Evolutionary conservation across 306 rosid species (phyloP).

Genomic region (Dicorynia guianensis): DNA sequence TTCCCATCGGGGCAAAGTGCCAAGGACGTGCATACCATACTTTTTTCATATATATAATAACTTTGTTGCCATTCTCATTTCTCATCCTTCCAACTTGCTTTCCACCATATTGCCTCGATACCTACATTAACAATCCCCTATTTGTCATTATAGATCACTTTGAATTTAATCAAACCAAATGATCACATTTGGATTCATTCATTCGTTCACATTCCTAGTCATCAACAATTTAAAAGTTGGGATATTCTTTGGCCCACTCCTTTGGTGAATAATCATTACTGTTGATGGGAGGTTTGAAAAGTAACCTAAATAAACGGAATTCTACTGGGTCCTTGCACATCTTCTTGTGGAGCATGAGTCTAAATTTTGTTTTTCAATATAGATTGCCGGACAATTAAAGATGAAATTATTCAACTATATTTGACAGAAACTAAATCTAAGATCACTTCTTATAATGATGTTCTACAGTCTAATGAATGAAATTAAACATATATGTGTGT

Average conservation of each 20-base stretch:
- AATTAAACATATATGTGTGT: no score
- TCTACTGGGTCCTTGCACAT: no score
- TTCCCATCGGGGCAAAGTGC: conserved; percentile 19
- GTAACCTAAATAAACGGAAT: conserved; percentile 28
- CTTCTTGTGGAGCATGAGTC: no score
- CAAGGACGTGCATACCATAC: conserved; percentile 25
- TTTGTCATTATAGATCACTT: conserved; percentile 44
- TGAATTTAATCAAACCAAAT: conserved; percentile 45
- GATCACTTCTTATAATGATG: no score
- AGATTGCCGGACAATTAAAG: no score
- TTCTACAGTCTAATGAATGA: no score
- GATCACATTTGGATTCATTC: conserved; percentile 44
- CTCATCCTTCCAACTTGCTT: not conserved
- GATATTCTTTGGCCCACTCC: not conserved
- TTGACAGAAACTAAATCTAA: no score
- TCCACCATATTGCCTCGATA: conserved; percentile 43
- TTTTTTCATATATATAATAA: conserved; percentile 17
- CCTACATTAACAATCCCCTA: conserved; percentile 15
- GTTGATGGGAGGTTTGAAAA: conserved; percentile 40
- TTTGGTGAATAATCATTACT: conserved; percentile 39
- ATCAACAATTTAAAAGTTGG: conserved; percentile 40
- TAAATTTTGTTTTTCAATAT: no score
- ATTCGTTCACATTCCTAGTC: conserved; percentile 23
- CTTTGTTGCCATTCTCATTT: conserved; percentile 29
- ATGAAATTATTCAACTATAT: no score